Evolutionary conservation across 2,329 filamentous ascomycete genomes (phyloP), one percentile per base, ranked within the genome.

Genomic region (Pseudocercospora eumusae): DNA sequence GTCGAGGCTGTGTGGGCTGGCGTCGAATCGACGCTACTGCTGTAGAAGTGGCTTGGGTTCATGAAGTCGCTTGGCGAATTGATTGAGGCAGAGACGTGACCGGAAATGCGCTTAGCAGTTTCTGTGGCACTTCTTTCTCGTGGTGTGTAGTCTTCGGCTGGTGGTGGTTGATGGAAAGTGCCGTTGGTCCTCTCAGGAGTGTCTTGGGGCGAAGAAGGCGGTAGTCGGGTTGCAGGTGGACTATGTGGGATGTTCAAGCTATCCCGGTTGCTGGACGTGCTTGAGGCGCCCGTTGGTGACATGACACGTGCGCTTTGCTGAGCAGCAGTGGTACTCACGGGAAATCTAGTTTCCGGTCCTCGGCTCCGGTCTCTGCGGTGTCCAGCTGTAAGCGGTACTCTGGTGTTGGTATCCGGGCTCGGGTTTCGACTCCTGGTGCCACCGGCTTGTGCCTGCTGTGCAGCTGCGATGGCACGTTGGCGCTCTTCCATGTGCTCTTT

Each of bases 401-500:
- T 63, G 70, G 67, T 76, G 79, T 72, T 60, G 74, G 79, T 68
- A 70, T 76, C 66, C 9, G 74, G 74, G 28, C 82, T 25, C 86
- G 87, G 4, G 84, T 87, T 64, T 18, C 72, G 64, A 45, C 62
- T 70, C 44, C 68, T 64, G 36, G 58, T 65, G 56, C 70, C 67
- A 33, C 68, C 66, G 8, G 68, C 56, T 31, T 73, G 67, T 13
- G 66, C 63, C 47, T 72, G 69, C n/a, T 69, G 68, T 21, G 73
- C 73, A 13, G 81, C 86, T 33, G 83, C 85, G 60, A 95, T 86
- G 64, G 92, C 91, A 64, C 91, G 88, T 75, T 92, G 91, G 57
- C 95, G 88, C 75, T 96, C 95, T 77, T 98, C 93, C 87, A 96
- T 93, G 68, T 96, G 88, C 49, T 91, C 91, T 72, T 92, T 91